Evolutionary conservation across 495 filamentous ascomycete genomes (phyloP).

Genomic region (Xylaria palmicola): DNA sequence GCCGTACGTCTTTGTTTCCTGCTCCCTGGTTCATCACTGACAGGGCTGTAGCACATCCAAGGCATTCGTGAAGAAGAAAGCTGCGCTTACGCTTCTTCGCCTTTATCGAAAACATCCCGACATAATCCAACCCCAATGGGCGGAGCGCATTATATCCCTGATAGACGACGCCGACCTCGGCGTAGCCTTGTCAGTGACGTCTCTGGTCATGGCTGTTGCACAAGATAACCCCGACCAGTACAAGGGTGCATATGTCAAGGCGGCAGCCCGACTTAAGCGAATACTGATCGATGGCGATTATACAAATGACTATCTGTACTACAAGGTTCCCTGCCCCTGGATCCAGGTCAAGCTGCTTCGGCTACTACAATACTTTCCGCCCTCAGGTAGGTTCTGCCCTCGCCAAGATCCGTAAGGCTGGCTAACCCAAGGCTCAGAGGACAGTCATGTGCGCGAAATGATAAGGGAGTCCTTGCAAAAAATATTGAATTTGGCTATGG

Average conservation of each 20-base stretch:
- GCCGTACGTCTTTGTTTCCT: slow-evolving; percentile 61
- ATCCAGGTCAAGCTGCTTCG: slow-evolving; percentile 93
- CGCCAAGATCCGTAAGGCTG: neutral
- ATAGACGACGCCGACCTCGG: slow-evolving; percentile 98
- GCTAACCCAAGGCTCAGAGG: slow-evolving; percentile 58
- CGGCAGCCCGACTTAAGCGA: slow-evolving; percentile 81
- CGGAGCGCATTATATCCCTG: slow-evolving; percentile 92
- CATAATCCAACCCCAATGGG: slow-evolving; percentile 96
- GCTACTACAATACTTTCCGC: slow-evolving; percentile 92
- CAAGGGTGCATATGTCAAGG: slow-evolving; percentile 91
- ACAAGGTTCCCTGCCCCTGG: slow-evolving; percentile 99
- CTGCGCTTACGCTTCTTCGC: slow-evolving; percentile 90
- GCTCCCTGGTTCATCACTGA: neutral
- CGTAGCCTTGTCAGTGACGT: slow-evolving; percentile 92
- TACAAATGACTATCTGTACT: slow-evolving; percentile 88
- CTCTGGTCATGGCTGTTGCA: slow-evolving; percentile 90
- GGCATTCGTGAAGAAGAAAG: slow-evolving; percentile 99
- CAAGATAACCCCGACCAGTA: slow-evolving; percentile 93
- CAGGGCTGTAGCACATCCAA: slow-evolving; percentile 72
- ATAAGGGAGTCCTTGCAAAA: slow-evolving; percentile 89
- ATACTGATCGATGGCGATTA: slow-evolving; percentile 88
- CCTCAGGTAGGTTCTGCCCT: slow-evolving; percentile 68
- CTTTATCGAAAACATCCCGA: slow-evolving; percentile 90
- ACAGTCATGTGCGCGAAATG: slow-evolving; percentile 85
- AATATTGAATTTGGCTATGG: slow-evolving; percentile 85